Base-by-base conservation (phyloP, 1,284 basidiomycete species). In the Spongiforma sp. region DNA sequence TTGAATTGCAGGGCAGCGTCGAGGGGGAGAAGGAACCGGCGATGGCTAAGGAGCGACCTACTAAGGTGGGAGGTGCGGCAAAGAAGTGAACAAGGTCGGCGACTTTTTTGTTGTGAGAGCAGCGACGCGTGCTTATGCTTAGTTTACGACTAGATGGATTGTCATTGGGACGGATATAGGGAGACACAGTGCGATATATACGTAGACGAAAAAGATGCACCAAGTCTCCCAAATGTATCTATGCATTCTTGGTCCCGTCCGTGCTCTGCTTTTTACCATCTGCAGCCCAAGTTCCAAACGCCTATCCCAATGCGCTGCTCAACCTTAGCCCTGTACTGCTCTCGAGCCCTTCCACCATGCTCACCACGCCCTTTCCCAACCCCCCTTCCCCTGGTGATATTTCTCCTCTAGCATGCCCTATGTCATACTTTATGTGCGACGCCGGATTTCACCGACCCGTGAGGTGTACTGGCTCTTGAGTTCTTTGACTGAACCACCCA, bases 401-500 rank as follows among this genome's bases (percentile, higher is more conserved):
- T 77, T 77, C 21, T 85, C 84, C 63, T 81, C 82, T 0, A 84
- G 63, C 69, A 82, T 80, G 43, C 82, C 81, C 81, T 84, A 84
- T 24, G 87, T 82, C 83, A 90, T 89, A 28, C 77, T 72, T 5
- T 80, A 69, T 90, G 89, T 15, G 85, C 84, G 62, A 89, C 86
- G 33, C 73, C 94, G 91, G 66, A 87, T 86, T 67, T 89, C 80
- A 2, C 93, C 88, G 21, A 93, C 70, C 2, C 81, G 79, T 8
- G 94, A 94, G 67, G 86, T 78, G 74, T 93, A 87, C 11, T 78
- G 77, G 46, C 90, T 87, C 79, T 96, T 94, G 59, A 95, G 80
- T n/a, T 82, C 82, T 48, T 85, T 84, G 56, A 89, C 74, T 80
- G 93, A 94, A 1, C 71, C 75, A 17, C 85, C 82, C 66, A 96